These are phyloP conservation scores for Diaporthe helianthi DNA, from an alignment of 2,329 filamentous ascomycete genomes.

Conservation along the genomic window DNA sequence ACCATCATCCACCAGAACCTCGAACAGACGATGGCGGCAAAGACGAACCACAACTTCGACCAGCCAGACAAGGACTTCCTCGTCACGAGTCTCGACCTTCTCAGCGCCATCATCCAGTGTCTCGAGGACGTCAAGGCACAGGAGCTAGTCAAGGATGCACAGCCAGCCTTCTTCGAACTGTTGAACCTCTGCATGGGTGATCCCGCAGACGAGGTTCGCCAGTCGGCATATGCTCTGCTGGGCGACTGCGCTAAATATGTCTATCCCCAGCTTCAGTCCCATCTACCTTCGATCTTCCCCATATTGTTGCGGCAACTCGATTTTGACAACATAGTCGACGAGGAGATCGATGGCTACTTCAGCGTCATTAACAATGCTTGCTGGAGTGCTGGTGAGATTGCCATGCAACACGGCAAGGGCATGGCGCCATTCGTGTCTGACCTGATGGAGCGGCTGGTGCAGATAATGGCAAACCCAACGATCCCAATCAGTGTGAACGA, in stretches of 20 bases:
- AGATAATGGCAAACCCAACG: slow-evolving; percentile 84
- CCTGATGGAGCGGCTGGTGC: slow-evolving; percentile 77
- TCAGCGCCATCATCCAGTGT: slow-evolving; percentile 93
- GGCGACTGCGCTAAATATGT: slow-evolving; percentile 95
- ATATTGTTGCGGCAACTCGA: slow-evolving; percentile 89
- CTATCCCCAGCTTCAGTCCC: slow-evolving; percentile 79
- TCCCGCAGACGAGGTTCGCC: slow-evolving; percentile 86
- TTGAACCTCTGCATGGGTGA: slow-evolving; percentile 93
- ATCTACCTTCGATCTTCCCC: slow-evolving; percentile 76
- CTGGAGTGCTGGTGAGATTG: slow-evolving; percentile 94
- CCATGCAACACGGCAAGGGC: slow-evolving; percentile 76
- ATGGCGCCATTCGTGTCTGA: slow-evolving; percentile 81
- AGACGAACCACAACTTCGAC: slow-evolving; percentile 73
- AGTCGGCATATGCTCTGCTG: slow-evolving; percentile 93
- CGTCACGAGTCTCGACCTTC: slow-evolving; percentile 89
- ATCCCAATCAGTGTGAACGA: slow-evolving; percentile 89
- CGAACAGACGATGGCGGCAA: slow-evolving; percentile 76
- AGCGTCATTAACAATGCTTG: slow-evolving; percentile 98
- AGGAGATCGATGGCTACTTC: slow-evolving; percentile 84
- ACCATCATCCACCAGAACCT: slow-evolving; percentile 92
- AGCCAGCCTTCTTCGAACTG: slow-evolving; percentile 88
- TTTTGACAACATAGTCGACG: slow-evolving; percentile 75
- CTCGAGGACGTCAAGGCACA: slow-evolving; percentile 76
- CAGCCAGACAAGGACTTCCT: slow-evolving; percentile 95
- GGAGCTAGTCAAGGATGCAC: slow-evolving; percentile 76